Percentiles rank a stretch among this genome's conserved stretches.
Evolutionary conservation across 805 yeast genomes (phyloP).

Genomic region (Gaillardinia entomophila): DNA sequence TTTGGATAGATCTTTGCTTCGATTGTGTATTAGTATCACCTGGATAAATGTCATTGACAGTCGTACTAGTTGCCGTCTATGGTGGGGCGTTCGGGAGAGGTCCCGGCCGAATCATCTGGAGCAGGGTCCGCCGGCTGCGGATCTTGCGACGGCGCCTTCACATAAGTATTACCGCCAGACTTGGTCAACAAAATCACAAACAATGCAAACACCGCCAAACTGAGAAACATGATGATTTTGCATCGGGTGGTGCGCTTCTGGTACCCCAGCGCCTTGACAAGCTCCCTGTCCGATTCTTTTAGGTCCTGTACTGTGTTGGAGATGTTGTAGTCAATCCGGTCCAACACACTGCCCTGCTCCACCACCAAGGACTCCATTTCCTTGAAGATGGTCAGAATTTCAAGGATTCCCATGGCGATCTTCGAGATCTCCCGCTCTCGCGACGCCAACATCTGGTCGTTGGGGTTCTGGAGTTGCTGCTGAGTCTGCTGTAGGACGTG

Average conservation of each 20-base stretch:
- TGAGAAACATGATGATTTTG: conserved; percentile 70
- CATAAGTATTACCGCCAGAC: conserved; percentile 37
- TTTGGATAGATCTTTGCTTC: not conserved
- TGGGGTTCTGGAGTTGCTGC: conserved; percentile 29
- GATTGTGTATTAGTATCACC: not conserved
- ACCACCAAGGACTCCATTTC: conserved; percentile 89
- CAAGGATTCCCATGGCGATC: conserved; percentile 90
- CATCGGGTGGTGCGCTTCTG: conserved; percentile 90
- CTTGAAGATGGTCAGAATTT: conserved; percentile 86
- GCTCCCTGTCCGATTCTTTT: conserved; percentile 70
- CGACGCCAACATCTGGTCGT: conserved; percentile 32
- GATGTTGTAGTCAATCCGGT: conserved; percentile 88
- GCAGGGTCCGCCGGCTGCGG: not conserved
- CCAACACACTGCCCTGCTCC: conserved; percentile 92
- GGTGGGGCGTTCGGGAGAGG: not conserved
- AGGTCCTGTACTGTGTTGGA: conserved; percentile 74
- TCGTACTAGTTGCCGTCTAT: not conserved
- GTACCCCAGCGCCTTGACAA: conserved; percentile 68
- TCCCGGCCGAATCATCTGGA: too few relatives aligned
- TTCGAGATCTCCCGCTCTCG: conserved; percentile 87
- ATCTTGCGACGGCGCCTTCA: conserved; percentile 9
- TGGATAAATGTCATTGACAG: not conserved
- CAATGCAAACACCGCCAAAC: conserved; percentile 65
- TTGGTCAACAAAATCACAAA: conserved; percentile 66
- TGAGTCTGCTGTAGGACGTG: conserved; percentile 48